Evolutionary conservation across 83 land plant species (phyloP).

Genomic region (Picea mariana): DNA sequence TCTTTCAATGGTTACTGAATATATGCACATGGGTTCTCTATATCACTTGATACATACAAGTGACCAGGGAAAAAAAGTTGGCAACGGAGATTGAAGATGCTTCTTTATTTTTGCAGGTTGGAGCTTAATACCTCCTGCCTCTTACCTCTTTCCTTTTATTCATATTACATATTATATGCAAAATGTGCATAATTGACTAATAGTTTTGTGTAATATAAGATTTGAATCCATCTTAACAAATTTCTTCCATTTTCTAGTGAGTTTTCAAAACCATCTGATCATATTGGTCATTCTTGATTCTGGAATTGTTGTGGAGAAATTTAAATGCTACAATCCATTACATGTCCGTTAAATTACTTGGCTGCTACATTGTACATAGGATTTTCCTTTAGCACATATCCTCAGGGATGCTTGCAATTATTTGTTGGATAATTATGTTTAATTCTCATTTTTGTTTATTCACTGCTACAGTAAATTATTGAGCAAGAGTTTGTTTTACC

Average conservation of each 20-base stretch:
- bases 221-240: too few relatives aligned
- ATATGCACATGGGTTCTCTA: conserved; percentile 95
- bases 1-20: conserved; percentile 91
- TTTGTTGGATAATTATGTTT: neutral
- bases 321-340: too few relatives aligned
- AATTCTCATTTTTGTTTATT: neutral
- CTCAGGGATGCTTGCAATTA: neutral
- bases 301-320: too few relatives aligned
- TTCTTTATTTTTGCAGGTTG: conserved; percentile 94
- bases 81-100: conserved; percentile 87
- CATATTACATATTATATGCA: too few relatives aligned
- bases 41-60: conserved; percentile 75
- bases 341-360: too few relatives aligned
- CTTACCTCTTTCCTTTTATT: too few relatives aligned
- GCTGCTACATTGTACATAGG: too few relatives aligned
- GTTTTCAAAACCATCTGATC: too few relatives aligned
- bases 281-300: too few relatives aligned
- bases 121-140: neutral
- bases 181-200: too few relatives aligned
- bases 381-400: neutral
- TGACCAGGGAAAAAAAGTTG: conserved; percentile 83
- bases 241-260: too few relatives aligned
- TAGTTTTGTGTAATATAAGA: too few relatives aligned
- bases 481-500: neutral
- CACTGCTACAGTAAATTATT: neutral